Percentiles rank a stretch among this genome's conserved stretches.
Conservation (phyloP, 805 yeast species). For the Wickerhamiella parazyma region DNA sequence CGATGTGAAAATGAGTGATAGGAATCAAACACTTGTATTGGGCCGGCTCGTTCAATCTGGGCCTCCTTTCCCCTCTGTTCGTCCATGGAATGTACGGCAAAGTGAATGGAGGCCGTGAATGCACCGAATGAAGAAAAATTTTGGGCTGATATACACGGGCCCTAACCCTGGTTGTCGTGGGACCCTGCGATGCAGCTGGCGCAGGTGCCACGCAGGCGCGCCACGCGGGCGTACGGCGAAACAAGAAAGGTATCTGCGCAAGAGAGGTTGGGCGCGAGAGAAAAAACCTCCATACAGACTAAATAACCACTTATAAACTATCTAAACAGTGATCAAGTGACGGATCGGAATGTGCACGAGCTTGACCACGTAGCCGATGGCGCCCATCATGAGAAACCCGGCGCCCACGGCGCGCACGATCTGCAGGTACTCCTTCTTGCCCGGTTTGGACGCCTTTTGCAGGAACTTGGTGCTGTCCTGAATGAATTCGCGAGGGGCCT, state of each 20-base stretch:
- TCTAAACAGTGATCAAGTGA: slow-evolving; percentile 68
- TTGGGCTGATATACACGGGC: slow-evolving; percentile 1
- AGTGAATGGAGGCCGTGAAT: slow-evolving; percentile 9
- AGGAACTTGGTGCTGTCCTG: slow-evolving; percentile 84
- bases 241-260: no score
- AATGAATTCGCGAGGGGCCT: slow-evolving; percentile 81
- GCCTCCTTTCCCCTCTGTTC: slow-evolving; percentile 9
- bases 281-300: background rate
- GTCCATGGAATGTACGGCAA: slow-evolving; percentile 6
- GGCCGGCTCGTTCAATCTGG: slow-evolving; percentile 4
- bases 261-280: no score
- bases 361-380: slow-evolving; percentile 91
- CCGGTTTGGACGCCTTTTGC: slow-evolving; percentile 87
- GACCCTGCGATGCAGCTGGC: no score
- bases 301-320: background rate
- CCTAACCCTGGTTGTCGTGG: slow-evolving; percentile 5
- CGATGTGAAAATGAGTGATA: background rate
- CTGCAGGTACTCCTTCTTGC: slow-evolving; percentile 70
- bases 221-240: no score
- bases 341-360: slow-evolving; percentile 91
- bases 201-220: no score
- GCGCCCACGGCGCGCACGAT: slow-evolving; percentile 92
- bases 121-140: background rate
- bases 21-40: slow-evolving; percentile 1
- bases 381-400: slow-evolving; percentile 96